Base-by-base conservation (phyloP, 2,329 filamentous ascomycete genomes). In the Xenosphaeropsis pyriputrescens region DNA sequence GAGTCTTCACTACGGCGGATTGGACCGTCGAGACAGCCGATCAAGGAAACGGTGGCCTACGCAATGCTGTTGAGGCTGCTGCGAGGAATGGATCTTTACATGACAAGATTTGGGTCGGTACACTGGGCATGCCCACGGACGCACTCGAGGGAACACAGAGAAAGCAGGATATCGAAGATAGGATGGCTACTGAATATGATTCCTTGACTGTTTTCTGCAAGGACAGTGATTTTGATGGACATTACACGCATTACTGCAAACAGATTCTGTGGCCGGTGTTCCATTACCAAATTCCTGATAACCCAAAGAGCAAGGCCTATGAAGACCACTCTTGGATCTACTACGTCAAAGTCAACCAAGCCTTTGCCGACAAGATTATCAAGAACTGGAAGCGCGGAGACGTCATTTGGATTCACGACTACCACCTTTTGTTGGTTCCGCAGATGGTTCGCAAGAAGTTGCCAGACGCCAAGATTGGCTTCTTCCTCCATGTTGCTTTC, bases 181-280 rank as follows among this genome's bases (percentile, higher is more conserved):
- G 73, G 39, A 62, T 96, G 7, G 77, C 84, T 35, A 81, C 79
- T 18, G 84, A 94, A 53, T 79, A 83, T 55, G 76, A 91, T 48
- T 86, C 85, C 50, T 59, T 93, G 46, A 76, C 82, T 2, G 86
- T 95, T 26, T 93, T 81, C 56, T 81, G 84, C 57, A 82, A 76
- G 43, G 89, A 96, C 61, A 85, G 81, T 54, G 88, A 96, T 58
- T 86, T 95, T 54, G 82, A 95, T 51, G 86, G 88, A 1, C 88
- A 94, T 60, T 96, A 96, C 54, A 75, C 80, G 11, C 88, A 95
- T 59, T 96, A 91, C 56, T 95, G 88, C 76, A 96, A 96, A 64
- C 85, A 89, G 53, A 94, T 96, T 39, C 68, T 96, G 6, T 96
- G 89, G 89, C 89, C 89, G 1, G 88, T 95, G 42, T 93, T 96